These are phyloP conservation scores for Botrytis cinerea DNA, from an alignment of 2,329 filamentous ascomycete genomes.

Conservation along the genomic window DNA sequence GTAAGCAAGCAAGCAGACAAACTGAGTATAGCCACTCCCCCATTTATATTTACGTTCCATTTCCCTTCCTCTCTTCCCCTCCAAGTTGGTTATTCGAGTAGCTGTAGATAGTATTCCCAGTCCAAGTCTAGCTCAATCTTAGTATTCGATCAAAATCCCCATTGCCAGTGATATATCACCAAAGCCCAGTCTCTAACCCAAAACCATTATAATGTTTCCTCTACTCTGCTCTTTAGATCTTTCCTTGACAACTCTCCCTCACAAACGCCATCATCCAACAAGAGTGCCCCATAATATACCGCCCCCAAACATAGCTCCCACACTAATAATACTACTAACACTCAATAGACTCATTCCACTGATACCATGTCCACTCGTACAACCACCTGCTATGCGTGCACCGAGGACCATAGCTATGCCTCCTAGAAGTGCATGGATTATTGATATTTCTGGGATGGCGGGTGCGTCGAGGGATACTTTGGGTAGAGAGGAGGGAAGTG, in stretches of 20 bases:
- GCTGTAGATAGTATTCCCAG: neutral
- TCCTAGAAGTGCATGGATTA: constrained; percentile 45
- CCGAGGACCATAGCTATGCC: constrained; percentile 61
- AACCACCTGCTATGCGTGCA: constrained; percentile 63
- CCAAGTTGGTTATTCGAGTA: neutral
- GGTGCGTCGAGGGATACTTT: neutral
- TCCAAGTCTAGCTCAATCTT: neutral
- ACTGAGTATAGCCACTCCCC: neutral
- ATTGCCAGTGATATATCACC: neutral
- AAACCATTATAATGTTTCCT: neutral
- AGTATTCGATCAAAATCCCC: neutral
- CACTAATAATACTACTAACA: constrained; percentile 62
- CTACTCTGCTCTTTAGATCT: too few relatives aligned
- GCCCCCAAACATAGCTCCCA: constrained; percentile 57
- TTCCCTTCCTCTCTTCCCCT: neutral
- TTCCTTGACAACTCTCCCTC: too few relatives aligned
- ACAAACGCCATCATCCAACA: neutral
- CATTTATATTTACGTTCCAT: neutral
- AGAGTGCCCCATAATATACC: constrained; percentile 45
- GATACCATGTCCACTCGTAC: constrained; percentile 69
- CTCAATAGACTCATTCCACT: constrained; percentile 65
- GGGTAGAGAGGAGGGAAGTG: constrained; percentile 17
- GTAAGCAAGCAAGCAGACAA: neutral
- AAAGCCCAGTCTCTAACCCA: neutral
- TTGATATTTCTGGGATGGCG: neutral